A percentile compares a stretch with the other conserved stretches of the same genome.
Evolutionary conservation across 768 basidiomycete genomes (phyloP).

Genomic region (Calocybe cyanea): DNA sequence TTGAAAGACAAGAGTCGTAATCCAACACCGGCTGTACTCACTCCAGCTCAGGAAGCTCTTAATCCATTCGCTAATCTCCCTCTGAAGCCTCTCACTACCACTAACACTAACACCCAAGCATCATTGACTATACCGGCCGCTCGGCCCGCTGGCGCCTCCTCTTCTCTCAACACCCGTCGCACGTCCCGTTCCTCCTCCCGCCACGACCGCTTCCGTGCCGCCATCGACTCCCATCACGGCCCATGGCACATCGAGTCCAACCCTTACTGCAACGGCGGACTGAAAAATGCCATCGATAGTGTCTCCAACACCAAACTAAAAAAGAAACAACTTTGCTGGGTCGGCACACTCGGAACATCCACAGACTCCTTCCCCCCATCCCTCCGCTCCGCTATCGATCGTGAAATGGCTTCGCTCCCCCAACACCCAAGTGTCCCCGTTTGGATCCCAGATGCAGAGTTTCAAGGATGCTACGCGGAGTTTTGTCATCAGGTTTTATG

Average conservation of each 20-base stretch:
- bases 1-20: constrained; percentile 54
- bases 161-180: constrained; percentile 34
- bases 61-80: constrained; percentile 58
- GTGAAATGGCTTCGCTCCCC: constrained; percentile 32
- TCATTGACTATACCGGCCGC: constrained; percentile 7
- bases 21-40: constrained; percentile 34
- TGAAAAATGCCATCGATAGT: constrained; percentile 78
- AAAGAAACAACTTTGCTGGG: constrained; percentile 47
- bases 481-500: constrained; percentile 90
- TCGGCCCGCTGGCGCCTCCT: constrained; percentile 21
- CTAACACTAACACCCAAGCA: constrained; percentile 8
- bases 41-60: constrained; percentile 40
- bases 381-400: constrained; percentile 53
- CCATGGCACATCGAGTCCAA: constrained; percentile 52
- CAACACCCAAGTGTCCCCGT: constrained; percentile 46
- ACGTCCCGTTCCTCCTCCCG: constrained; percentile 51
- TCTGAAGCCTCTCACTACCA: constrained; percentile 15
- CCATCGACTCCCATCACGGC: constrained; percentile 23
- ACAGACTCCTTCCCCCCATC: constrained; percentile 63
- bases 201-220: constrained; percentile 25
- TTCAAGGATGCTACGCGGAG: constrained; percentile 76
- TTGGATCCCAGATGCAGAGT: constrained; percentile 81
- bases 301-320: constrained; percentile 41
- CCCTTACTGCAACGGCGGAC: constrained; percentile 75
- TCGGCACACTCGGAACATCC: constrained; percentile 72